Percentiles rank a stretch among this genome's conserved stretches.
These are phyloP conservation scores for Exophiala bonariae DNA, from an alignment of 2,329 filamentous ascomycete genomes.

Conservation along the genomic window DNA sequence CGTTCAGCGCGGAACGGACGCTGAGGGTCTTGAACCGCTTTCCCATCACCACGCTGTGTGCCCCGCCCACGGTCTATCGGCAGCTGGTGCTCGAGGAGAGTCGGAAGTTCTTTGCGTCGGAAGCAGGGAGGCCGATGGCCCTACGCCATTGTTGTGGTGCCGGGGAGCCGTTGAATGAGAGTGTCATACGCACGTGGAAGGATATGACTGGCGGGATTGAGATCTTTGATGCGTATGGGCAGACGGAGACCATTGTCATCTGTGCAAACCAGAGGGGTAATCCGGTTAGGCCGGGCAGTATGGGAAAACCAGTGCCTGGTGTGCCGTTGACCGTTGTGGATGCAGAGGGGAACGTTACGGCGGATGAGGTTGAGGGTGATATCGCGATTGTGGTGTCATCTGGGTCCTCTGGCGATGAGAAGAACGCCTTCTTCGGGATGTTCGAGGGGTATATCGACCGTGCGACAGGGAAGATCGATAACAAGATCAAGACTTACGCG, in stretches of 20 bases:
- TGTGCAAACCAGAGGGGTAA: constrained; percentile 40
- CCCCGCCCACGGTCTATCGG: constrained; percentile 42
- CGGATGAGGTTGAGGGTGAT: constrained; percentile 37
- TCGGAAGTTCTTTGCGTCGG: constrained; percentile 29
- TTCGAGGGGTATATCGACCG: constrained; percentile 27
- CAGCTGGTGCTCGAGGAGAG: constrained; percentile 39
- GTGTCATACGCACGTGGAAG: constrained; percentile 39
- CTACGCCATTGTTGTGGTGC: constrained; percentile 40
- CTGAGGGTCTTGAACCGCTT: constrained; percentile 37
- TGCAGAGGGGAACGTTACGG: constrained; percentile 31
- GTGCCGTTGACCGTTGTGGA: constrained; percentile 38
- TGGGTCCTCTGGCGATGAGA: constrained; percentile 1
- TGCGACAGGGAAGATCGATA: constrained; percentile 19
- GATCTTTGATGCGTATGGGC: constrained; percentile 43
- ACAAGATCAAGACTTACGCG: constrained; percentile 16
- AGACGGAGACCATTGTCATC: constrained; percentile 42
- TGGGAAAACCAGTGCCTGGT: constrained; percentile 41
- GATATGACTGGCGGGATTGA: constrained; percentile 35
- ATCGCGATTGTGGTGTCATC: constrained; percentile 33
- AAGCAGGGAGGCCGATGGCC: constrained; percentile 26
- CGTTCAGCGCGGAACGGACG: constrained; percentile 35
- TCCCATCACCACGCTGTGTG: constrained; percentile 43
- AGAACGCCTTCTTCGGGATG: constrained; percentile 22
- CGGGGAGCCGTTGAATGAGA: constrained; percentile 42
- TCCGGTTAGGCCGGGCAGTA: constrained; percentile 38